Conservation (phyloP, 129 eudicot species). For the Rutidosis leptorrhynchoides region DNA sequence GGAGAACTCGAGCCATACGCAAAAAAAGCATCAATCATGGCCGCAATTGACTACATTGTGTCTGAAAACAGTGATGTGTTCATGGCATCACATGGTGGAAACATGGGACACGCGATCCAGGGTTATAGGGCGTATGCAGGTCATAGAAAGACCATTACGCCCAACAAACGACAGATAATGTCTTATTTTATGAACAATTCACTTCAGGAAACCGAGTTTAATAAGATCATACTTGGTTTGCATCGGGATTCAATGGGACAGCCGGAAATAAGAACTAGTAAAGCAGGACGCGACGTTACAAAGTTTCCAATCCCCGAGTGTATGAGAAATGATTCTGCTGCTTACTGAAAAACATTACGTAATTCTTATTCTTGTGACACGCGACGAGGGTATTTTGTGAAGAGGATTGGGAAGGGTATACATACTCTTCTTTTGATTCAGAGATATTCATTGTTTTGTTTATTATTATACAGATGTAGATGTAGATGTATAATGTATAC, state of each 20-base stretch:
- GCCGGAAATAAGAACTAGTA: slow-evolving; percentile 73
- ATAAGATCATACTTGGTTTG: slow-evolving; percentile 57
- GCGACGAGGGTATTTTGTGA: neutral
- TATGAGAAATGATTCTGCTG: slow-evolving; percentile 64
- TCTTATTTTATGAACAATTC: slow-evolving; percentile 60
- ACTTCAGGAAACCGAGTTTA: slow-evolving; percentile 60
- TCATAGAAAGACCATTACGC: slow-evolving; percentile 88
- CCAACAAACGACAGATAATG: slow-evolving; percentile 91
- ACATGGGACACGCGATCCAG: slow-evolving; percentile 94
- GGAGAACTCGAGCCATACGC: slow-evolving; percentile 78
- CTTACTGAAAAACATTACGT: slow-evolving; percentile 16
- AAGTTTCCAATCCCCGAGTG: slow-evolving; percentile 96
- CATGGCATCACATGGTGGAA: slow-evolving; percentile 99
- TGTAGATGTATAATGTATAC: too few relatives aligned
- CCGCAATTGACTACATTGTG: slow-evolving; percentile 87
- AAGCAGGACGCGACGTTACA: slow-evolving; percentile 84
- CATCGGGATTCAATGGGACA: slow-evolving; percentile 87
- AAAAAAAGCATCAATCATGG: slow-evolving; percentile 72
- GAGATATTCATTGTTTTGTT: slow-evolving; percentile 31
- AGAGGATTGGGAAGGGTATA: slow-evolving; percentile 14
- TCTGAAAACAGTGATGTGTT: slow-evolving; percentile 86
- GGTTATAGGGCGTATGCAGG: slow-evolving; percentile 93
- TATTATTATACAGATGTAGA: slow-evolving; percentile 30
- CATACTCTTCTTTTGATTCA: slow-evolving; percentile 8
- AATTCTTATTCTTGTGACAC: slow-evolving; percentile 5